Conservation (phyloP, 805 yeast species). For the Scheffersomyces spartinae region DNA sequence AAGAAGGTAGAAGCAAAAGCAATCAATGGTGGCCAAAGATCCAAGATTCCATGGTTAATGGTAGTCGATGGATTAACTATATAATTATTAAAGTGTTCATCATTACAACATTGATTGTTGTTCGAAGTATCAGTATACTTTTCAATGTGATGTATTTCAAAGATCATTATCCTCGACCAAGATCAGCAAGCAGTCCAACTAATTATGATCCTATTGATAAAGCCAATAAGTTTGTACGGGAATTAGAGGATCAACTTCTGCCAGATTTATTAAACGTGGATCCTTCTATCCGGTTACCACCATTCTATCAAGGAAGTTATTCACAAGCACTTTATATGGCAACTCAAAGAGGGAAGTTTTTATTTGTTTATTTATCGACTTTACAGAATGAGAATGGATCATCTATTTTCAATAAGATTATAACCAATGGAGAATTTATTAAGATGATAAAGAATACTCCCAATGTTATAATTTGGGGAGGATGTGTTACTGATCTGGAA, state of each 20-base stretch:
- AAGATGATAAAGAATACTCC: conserved; percentile 31
- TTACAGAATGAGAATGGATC: conserved; percentile 55
- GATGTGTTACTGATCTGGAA: conserved; percentile 71
- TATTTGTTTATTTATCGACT: conserved; percentile 64
- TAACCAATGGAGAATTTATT: conserved; percentile 40
- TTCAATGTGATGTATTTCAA: no score
- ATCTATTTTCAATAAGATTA: conserved; percentile 39
- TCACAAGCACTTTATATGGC: conserved; percentile 67
- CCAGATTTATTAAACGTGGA: conserved; percentile 5
- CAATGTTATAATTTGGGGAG: conserved; percentile 74
- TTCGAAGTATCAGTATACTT: no score
- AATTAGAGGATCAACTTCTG: conserved; percentile 32
- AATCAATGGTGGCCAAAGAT: no score
- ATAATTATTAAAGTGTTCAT: no score
- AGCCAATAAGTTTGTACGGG: conserved; percentile 39
- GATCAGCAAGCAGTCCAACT: no score
- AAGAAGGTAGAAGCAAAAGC: no score
- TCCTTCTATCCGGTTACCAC: conserved; percentile 16
- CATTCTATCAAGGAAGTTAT: conserved; percentile 65
- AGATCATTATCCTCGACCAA: no score
- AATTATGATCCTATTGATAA: conserved; percentile 47
- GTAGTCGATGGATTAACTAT: no score
- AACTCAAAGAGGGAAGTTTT: conserved; percentile 57
- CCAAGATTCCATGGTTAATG: no score
- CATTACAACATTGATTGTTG: no score